Evolutionary conservation across 306 rosid genomes (phyloP).

Genomic region (Gastrolobium bilobum): DNA sequence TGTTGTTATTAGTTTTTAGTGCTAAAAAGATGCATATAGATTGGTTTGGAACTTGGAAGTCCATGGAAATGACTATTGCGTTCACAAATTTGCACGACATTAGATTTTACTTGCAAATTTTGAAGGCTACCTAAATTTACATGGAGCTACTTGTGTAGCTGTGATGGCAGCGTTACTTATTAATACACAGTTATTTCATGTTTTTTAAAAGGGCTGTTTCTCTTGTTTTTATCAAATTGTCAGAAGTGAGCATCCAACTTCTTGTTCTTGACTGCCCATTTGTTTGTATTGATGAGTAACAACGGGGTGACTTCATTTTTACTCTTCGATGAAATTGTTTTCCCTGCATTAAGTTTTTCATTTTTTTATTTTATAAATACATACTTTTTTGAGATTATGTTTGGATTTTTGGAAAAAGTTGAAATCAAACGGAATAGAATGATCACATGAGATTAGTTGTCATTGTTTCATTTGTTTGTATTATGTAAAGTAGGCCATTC

Average conservation of each 20-base stretch:
- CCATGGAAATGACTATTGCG: slow-evolving; percentile 2
- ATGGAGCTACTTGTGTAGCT: slow-evolving; percentile 27
- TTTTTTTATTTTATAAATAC: background rate
- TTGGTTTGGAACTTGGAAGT: too few species aligned
- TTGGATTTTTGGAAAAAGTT: too few species aligned
- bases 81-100: background rate
- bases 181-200: slow-evolving; percentile 13
- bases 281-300: slow-evolving; percentile 8
- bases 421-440: too few species aligned
- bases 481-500: too few species aligned
- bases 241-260: background rate
- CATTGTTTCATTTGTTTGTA: too few species aligned
- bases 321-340: background rate
- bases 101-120: slow-evolving; percentile 16
- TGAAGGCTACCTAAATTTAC: background rate
- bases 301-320: background rate
- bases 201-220: slow-evolving; percentile 35
- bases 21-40: slow-evolving; percentile 6
- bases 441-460: too few species aligned
- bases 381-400: background rate
- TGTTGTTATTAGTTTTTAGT: background rate
- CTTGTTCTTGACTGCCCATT: slow-evolving; percentile 16
- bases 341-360: background rate
- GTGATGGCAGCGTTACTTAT: background rate
- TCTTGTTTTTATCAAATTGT: background rate